phyloP scores from a whole-genome alignment of 441 rosid species.

The Eruca vesicaria region DNA sequence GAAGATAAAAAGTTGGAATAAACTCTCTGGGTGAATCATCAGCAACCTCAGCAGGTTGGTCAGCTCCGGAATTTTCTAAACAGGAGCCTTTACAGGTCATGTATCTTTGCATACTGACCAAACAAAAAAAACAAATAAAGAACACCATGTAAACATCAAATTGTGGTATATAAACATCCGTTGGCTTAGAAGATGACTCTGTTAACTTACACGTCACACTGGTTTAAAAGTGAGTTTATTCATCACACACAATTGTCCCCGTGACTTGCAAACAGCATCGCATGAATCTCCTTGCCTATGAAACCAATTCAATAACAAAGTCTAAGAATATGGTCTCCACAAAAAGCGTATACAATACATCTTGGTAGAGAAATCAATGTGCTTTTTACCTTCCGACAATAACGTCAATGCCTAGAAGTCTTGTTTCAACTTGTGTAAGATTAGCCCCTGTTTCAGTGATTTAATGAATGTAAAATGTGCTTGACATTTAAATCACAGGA shows the following conservation, averaged over 20 bases:
- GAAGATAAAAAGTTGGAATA: slow-evolving; percentile 32
- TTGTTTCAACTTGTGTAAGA: slow-evolving; percentile 55
- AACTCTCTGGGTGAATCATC: slow-evolving; percentile 79
- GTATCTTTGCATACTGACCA: slow-evolving; percentile 74
- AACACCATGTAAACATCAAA: not conserved
- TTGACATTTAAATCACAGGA: not conserved
- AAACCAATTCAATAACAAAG: slow-evolving; percentile 14
- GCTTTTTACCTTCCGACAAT: slow-evolving; percentile 63
- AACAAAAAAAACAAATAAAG: slow-evolving; percentile 8
- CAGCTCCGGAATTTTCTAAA: slow-evolving; percentile 72
- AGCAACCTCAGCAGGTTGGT: slow-evolving; percentile 95
- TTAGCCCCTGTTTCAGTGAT: slow-evolving; percentile 42
- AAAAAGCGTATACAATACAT: not conserved
- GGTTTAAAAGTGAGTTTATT: slow-evolving; percentile 88
- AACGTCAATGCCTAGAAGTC: slow-evolving; percentile 77
- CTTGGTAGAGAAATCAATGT: not conserved
- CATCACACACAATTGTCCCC: slow-evolving; percentile 81
- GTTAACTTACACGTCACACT: slow-evolving; percentile 73
- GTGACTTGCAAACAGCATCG: slow-evolving; percentile 76
- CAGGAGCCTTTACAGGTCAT: slow-evolving; percentile 87
- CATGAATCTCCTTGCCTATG: slow-evolving; percentile 90
- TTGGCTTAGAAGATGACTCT: not conserved
- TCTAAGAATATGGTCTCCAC: slow-evolving; percentile 8
- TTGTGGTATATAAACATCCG: not conserved
- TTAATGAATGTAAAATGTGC: not conserved